A percentile compares a stretch with the other conserved stretches of the same genome.
Conservation (phyloP, 371 early-diverging fungal species). For the Chytridium lagenaria region DNA sequence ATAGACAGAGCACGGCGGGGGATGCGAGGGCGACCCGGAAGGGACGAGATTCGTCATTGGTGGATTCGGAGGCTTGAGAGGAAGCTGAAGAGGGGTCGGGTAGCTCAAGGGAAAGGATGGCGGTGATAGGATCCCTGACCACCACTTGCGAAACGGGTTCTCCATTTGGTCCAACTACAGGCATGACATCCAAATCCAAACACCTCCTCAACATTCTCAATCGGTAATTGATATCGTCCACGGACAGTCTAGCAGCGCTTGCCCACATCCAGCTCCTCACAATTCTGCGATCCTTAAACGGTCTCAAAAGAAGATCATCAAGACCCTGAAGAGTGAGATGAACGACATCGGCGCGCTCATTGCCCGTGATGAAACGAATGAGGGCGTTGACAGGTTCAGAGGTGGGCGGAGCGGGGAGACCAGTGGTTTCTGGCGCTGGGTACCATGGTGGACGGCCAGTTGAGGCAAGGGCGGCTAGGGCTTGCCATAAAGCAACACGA, state of each 20-base stretch:
- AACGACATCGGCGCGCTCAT: constrained; percentile 2
- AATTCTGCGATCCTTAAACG: constrained; percentile 1
- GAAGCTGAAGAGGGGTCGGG: background rate
- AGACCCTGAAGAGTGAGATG: background rate
- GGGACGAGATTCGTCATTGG: background rate
- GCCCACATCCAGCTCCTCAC: background rate
- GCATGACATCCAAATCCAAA: constrained; percentile 2
- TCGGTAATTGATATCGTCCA: background rate
- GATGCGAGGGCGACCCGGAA: background rate
- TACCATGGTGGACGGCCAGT: constrained; percentile 14
- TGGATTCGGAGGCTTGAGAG: no score
- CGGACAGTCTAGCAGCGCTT: constrained; percentile 8
- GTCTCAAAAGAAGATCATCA: constrained; percentile 2
- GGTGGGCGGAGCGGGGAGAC: constrained; percentile 12
- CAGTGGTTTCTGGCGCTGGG: constrained; percentile 1
- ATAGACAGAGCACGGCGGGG: constrained; percentile 6
- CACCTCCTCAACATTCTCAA: constrained; percentile 3
- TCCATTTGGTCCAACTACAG: background rate
- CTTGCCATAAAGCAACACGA: constrained; percentile 11
- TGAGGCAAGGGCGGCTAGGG: constrained; percentile 14
- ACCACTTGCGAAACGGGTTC: background rate
- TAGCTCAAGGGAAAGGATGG: background rate
- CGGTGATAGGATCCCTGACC: background rate
- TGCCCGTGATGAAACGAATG: constrained; percentile 16
- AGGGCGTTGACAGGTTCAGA: constrained; percentile 14